phyloP scores from a whole-genome alignment of 129 eudicot genomes.

The Logfia minima region DNA sequence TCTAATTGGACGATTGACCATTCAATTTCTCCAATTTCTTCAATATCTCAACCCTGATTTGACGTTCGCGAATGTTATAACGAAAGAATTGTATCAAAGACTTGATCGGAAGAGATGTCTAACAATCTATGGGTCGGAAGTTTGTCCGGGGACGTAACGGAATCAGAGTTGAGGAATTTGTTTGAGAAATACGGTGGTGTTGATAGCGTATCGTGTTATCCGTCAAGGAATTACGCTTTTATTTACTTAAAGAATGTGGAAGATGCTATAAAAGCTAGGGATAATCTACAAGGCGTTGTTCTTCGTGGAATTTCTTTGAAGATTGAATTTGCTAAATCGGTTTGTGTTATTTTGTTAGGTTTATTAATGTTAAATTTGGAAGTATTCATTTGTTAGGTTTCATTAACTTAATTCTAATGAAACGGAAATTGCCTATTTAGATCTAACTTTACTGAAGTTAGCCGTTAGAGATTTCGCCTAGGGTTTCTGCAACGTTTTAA shows the following conservation, averaged over 20 bases:
- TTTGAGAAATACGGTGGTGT: slow-evolving; percentile 48
- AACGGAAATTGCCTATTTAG: not conserved
- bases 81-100: not conserved
- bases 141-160: slow-evolving; percentile 61
- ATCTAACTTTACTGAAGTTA: too few relatives aligned
- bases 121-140: slow-evolving; percentile 61
- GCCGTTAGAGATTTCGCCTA: too few relatives aligned
- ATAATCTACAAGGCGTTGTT: slow-evolving; percentile 40
- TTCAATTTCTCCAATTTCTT: not conserved
- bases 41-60: not conserved
- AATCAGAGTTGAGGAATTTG: slow-evolving; percentile 42
- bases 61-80: not conserved
- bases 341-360: slow-evolving; percentile 39
- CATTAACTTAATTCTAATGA: too few relatives aligned
- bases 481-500: too few relatives aligned
- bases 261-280: slow-evolving; percentile 48
- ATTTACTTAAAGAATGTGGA: slow-evolving; percentile 46
- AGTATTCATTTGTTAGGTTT: too few relatives aligned
- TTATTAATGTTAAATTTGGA: slow-evolving; percentile 1
- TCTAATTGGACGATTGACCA: too few relatives aligned
- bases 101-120: slow-evolving; percentile 27
- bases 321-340: slow-evolving; percentile 79
- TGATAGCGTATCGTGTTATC: slow-evolving; percentile 38
- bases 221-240: slow-evolving; percentile 52
- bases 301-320: slow-evolving; percentile 39